Percentiles rank a stretch among this genome's conserved stretches.
Evolutionary conservation across 2,329 filamentous ascomycete species (phyloP).

Genomic region (Exophiala phaeomuriformis): DNA sequence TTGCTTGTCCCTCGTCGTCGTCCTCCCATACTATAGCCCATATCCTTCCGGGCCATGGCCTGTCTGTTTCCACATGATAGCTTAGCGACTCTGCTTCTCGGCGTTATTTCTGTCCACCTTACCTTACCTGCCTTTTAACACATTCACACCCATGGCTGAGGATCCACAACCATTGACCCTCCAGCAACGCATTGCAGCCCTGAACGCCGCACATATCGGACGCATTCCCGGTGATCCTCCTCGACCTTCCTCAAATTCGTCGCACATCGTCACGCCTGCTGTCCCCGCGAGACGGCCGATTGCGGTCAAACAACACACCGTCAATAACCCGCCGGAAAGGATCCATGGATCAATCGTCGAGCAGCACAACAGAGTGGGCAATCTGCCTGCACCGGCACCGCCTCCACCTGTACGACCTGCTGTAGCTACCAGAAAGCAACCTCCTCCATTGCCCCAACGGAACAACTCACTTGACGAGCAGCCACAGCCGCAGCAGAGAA

Average conservation of each 20-base stretch:
- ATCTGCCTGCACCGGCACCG: conserved; percentile 24
- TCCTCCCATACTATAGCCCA: too few species aligned
- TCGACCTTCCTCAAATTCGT: conserved; percentile 17
- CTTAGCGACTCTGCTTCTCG: background rate
- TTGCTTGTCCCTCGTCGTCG: too few species aligned
- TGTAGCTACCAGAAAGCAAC: conserved; percentile 19
- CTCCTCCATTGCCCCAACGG: conserved; percentile 43
- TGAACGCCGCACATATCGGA: conserved; percentile 39
- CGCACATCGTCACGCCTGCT: conserved; percentile 26
- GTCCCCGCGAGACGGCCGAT: conserved; percentile 29
- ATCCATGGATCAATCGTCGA: conserved; percentile 31
- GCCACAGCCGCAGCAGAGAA: conserved; percentile 25
- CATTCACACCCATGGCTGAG: conserved; percentile 33
- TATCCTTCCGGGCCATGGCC: too few species aligned
- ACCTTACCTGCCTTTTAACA: conserved; percentile 1
- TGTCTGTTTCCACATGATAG: background rate
- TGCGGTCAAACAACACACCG: conserved; percentile 28
- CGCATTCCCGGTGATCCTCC: conserved; percentile 31
- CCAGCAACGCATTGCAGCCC: conserved; percentile 40
- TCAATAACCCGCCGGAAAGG: conserved; percentile 34
- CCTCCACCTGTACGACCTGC: conserved; percentile 10
- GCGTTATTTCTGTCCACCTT: background rate
- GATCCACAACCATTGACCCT: conserved; percentile 39
- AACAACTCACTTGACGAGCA: conserved; percentile 32
- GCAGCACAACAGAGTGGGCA: conserved; percentile 26